Percentiles rank a stretch among this genome's conserved stretches.
These are phyloP conservation scores for Seiridium cupressi DNA, from an alignment of 2,329 filamentous ascomycete genomes.

Conservation along the genomic window DNA sequence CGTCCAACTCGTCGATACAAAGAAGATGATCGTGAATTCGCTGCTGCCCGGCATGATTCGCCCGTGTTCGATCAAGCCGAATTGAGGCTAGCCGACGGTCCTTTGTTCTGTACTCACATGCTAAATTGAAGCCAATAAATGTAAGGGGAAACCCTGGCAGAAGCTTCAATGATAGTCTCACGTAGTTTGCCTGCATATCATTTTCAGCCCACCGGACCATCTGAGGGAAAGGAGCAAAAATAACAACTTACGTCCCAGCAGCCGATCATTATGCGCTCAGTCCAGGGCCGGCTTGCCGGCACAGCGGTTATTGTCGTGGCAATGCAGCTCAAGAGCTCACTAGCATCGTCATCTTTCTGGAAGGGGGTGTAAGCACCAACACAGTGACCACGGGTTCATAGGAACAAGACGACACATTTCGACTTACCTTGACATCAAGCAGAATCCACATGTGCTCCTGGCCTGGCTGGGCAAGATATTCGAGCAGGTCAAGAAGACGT, in stretches of 20 bases:
- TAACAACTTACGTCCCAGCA: conserved; percentile 67
- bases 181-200: conserved; percentile 57
- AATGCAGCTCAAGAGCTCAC: conserved; percentile 69
- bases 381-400: neutral
- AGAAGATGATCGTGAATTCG: too few species aligned
- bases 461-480: conserved; percentile 65
- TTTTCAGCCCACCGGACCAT: neutral
- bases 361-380: neutral
- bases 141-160: conserved; percentile 63
- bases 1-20: too few species aligned
- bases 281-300: conserved; percentile 58
- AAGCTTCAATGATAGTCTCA: conserved; percentile 60
- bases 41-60: too few species aligned
- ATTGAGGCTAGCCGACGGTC: too few species aligned
- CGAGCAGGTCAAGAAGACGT: conserved; percentile 69
- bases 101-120: conserved; percentile 29
- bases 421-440: conserved; percentile 78
- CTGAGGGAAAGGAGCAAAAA: neutral
- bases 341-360: conserved; percentile 67
- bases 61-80: too few species aligned
- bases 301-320: conserved; percentile 60
- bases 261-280: conserved; percentile 71
- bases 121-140: conserved; percentile 66
- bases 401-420: neutral
- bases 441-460: conserved; percentile 74